Base-by-base conservation (phyloP, 2,329 filamentous ascomycete genomes). In the Madurella mycetomatis region DNA sequence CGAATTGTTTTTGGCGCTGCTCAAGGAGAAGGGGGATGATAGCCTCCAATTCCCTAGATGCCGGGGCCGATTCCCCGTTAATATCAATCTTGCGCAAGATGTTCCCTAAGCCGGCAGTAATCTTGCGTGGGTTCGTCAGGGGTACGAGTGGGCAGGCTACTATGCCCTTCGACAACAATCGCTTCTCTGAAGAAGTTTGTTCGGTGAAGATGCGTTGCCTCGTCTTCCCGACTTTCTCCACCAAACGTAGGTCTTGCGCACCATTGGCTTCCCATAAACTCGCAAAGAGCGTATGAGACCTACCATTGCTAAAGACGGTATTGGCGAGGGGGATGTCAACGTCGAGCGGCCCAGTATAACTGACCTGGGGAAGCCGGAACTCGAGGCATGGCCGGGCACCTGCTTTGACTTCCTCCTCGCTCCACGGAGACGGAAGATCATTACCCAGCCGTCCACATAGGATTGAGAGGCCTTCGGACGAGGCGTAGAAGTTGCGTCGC, bases 261-360 rank as follows among this genome's bases (percentile, higher is more conserved):
- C 47, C 19, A 4, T 47, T 32, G 16, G 48, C 41, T 11, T 40
- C 41, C 76, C 76, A 80, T 52, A 60, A 68, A 53, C 69, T 74
- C 1, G 73, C 71, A 30, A 79, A 65, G 8, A 89, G 69, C 1
- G 83, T 87, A 2, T 84, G 84, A 1, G 73, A 73, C 25, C 73
- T 76, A 44, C 84, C 86, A 56, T 85, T 92, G 40, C 84, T 81
- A 65, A 94, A 94, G 7, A 90, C 73, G 0, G 90, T 95, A 64
- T 90, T 89, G 41, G 89, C 85, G 25, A 94, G 72, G 1, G 88
- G 88, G 1, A 92, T 55, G 5, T 77, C 82, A 51, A 79, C 68
- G 2, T 69, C 66, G 2, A 73, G 59, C 5, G 56, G 55, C 34
- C 56, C 57, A 1, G 53, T 57, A 31, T 63, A 54, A 5, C 54